phyloP scores from a whole-genome alignment of 345 rosid species.

The Citrus australasica region DNA sequence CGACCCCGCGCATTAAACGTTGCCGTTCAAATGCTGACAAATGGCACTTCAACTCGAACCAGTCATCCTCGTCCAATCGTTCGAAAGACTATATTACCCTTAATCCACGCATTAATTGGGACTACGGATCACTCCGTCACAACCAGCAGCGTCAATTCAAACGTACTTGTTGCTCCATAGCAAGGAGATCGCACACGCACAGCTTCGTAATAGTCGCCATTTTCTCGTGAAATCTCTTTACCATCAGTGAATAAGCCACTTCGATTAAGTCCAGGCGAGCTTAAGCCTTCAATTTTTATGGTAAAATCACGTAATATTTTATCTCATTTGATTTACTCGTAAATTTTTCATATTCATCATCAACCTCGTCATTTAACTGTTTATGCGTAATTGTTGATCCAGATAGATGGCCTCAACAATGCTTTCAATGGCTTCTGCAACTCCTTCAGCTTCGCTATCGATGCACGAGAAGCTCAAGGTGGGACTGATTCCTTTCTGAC shows the following conservation, averaged over 20 bases:
- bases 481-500: neutral
- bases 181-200: neutral
- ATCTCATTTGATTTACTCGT: neutral
- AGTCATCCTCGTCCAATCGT: neutral
- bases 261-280: neutral
- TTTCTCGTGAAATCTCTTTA: neutral
- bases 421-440: constrained; percentile 52
- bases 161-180: neutral
- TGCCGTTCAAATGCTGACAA: neutral
- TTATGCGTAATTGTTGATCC: constrained; percentile 7
- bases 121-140: too few species aligned
- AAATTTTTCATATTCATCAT: too few species aligned
- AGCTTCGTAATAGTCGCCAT: neutral
- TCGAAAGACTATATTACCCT: neutral
- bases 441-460: constrained; percentile 46
- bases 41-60: neutral
- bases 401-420: constrained; percentile 67
- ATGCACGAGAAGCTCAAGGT: constrained; percentile 59
- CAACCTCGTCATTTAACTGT: neutral
- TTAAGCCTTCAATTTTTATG: neutral
- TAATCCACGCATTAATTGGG: neutral
- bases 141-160: neutral
- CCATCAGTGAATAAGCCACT: neutral
- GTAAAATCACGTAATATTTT: neutral
- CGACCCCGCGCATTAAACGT: neutral